phyloP scores from a whole-genome alignment of 225 moss, liverwort and hornwort genomes.

The Thuidium tamariscinum region DNA sequence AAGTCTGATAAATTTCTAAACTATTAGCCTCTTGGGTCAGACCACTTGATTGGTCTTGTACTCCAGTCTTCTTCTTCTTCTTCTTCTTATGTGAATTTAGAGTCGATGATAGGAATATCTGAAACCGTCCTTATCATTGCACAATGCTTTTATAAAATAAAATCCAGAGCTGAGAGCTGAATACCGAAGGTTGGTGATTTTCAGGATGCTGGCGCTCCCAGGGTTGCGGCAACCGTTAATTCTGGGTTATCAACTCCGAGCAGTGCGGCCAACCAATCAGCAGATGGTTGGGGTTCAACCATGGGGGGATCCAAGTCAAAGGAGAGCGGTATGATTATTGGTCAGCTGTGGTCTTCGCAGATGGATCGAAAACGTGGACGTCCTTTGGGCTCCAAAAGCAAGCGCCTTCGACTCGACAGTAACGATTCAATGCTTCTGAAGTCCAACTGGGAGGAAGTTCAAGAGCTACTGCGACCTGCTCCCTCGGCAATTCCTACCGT shows the following conservation, averaged over 20 bases:
- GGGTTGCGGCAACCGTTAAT: slow-evolving; percentile 16
- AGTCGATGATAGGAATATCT: not conserved
- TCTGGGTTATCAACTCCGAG: slow-evolving; percentile 27
- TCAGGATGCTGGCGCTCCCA: slow-evolving; percentile 40
- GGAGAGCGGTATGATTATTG: slow-evolving; percentile 53
- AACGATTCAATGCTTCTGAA: slow-evolving; percentile 73
- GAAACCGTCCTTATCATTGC: not conserved
- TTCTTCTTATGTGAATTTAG: not conserved
- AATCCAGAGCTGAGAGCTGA: not conserved
- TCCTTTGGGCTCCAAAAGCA: slow-evolving; percentile 91
- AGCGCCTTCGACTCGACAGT: slow-evolving; percentile 85
- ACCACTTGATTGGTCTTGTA: not conserved
- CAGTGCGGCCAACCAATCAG: slow-evolving; percentile 20
- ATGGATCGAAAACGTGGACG: slow-evolving; percentile 94
- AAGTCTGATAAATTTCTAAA: not conserved
- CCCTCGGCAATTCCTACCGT: slow-evolving; percentile 62
- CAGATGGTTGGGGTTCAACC: slow-evolving; percentile 46
- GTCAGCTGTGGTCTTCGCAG: slow-evolving; percentile 64
- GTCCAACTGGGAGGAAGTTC: slow-evolving; percentile 88
- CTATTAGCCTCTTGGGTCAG: not conserved
- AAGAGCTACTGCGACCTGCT: slow-evolving; percentile 84
- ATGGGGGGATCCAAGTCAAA: slow-evolving; percentile 49
- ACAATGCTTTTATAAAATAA: not conserved
- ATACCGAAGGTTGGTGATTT: slow-evolving; percentile 2
- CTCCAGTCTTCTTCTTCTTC: not conserved